These are phyloP conservation scores for Cryptomeria japonica DNA, from an alignment of 75 land plant species.

Conservation along the genomic window DNA sequence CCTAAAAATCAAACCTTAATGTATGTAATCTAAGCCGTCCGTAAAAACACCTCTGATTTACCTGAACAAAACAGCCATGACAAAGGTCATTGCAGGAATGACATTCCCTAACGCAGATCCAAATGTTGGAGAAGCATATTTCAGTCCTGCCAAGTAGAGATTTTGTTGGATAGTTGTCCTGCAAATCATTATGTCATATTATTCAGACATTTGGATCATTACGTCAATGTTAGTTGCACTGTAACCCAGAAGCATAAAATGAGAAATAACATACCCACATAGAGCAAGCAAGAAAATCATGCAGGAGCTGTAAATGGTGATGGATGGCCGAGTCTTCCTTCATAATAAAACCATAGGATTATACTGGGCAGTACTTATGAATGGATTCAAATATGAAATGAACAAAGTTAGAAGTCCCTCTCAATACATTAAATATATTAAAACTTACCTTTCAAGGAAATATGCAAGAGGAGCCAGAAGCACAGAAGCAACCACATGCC, in stretches of 20 bases:
- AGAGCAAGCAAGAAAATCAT: slow-evolving; percentile 4
- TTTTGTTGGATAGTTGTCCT: background rate
- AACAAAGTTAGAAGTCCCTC: background rate
- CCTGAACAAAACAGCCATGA: background rate
- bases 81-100: background rate
- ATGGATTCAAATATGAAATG: background rate
- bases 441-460: background rate
- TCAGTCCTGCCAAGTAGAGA: background rate
- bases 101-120: background rate
- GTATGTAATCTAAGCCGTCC: too few relatives aligned
- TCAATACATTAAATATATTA: too few relatives aligned
- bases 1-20: too few relatives aligned
- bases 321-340: background rate
- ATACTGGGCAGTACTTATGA: background rate
- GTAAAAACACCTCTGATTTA: too few relatives aligned
- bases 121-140: background rate
- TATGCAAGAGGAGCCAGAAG: background rate
- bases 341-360: background rate
- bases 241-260: background rate
- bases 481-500: background rate
- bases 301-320: background rate
- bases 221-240: too few relatives aligned
- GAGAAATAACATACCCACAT: slow-evolving; percentile 3
- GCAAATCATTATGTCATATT: background rate
- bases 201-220: background rate